These are phyloP conservation scores for Heterococcus sp. DNA, from an alignment of 108 stramenopile genomes.

Conservation along the genomic window DNA sequence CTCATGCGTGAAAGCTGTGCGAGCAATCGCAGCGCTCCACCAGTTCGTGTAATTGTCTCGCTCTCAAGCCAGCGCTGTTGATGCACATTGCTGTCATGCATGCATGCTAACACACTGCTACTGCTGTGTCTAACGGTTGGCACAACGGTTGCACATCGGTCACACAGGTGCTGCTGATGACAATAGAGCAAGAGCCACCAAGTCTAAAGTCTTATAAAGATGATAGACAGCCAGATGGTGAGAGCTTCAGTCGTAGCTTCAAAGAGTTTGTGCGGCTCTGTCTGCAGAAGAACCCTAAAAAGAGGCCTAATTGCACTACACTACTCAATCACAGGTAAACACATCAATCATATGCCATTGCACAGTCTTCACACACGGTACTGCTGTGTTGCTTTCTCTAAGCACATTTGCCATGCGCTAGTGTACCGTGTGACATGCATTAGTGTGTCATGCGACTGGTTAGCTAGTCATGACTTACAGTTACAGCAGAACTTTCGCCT, in stretches of 20 bases:
- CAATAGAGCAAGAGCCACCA: constrained; percentile 92
- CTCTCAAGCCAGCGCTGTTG: too few species aligned
- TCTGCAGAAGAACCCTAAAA: constrained; percentile 57
- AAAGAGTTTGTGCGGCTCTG: constrained; percentile 52
- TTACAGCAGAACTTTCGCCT: neutral
- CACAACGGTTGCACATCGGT: too few species aligned
- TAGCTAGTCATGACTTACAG: neutral
- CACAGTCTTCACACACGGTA: constrained; percentile 4
- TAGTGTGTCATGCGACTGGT: neutral
- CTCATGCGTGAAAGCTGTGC: too few species aligned
- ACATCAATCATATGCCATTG: constrained; percentile 20
- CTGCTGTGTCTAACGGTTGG: too few species aligned
- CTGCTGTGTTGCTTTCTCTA: constrained; percentile 1
- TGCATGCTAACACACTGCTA: too few species aligned
- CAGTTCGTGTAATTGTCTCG: too few species aligned
- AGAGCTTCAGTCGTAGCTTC: constrained; percentile 29
- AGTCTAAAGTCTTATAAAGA: constrained; percentile 77
- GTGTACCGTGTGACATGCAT: neutral
- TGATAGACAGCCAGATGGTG: constrained; percentile 46
- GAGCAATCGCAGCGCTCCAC: too few species aligned
- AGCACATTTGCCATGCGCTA: neutral
- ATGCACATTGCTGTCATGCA: too few species aligned
- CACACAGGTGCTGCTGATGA: constrained; percentile 73
- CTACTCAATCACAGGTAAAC: constrained; percentile 52
- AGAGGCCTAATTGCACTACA: constrained; percentile 54